Conservation (phyloP, 2,329 filamentous ascomycete genomes). For the Arthroderma sp. region DNA sequence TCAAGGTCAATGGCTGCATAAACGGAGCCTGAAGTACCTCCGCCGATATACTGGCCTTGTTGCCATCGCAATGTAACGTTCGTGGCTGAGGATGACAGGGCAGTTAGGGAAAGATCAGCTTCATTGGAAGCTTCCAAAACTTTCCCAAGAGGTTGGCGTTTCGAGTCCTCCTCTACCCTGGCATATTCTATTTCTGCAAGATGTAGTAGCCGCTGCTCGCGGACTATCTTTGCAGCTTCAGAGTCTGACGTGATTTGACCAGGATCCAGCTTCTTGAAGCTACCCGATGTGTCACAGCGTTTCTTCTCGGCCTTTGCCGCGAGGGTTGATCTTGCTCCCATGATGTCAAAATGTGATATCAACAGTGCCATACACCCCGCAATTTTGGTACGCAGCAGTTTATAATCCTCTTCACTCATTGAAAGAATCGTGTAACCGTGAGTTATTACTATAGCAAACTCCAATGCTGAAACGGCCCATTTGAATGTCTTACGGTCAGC, state of each 20-base stretch:
- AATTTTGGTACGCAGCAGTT: constrained; percentile 69
- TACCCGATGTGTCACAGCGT: constrained; percentile 63
- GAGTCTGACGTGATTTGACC: constrained; percentile 64
- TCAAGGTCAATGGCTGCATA: constrained; percentile 97
- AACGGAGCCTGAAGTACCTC: constrained; percentile 92
- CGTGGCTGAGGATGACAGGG: constrained; percentile 82
- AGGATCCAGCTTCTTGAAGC: constrained; percentile 65
- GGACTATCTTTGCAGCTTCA: constrained; percentile 64
- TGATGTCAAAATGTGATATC: constrained; percentile 98
- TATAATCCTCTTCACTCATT: constrained; percentile 78
- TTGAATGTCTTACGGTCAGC: constrained; percentile 92
- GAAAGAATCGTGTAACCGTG: constrained; percentile 85
- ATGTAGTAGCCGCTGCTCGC: constrained; percentile 59
- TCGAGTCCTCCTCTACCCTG: constrained; percentile 66
- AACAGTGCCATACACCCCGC: constrained; percentile 94
- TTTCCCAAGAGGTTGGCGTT: constrained; percentile 74
- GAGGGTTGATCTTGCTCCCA: constrained; percentile 85
- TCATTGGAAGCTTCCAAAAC: constrained; percentile 92
- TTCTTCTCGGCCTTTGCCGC: constrained; percentile 91
- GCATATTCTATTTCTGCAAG: constrained; percentile 64
- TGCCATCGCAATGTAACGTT: constrained; percentile 97
- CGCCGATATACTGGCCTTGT: constrained; percentile 94
- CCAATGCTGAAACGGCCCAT: constrained; percentile 89
- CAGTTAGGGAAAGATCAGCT: constrained; percentile 86
- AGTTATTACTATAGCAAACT: constrained; percentile 97